phyloP scores from a whole-genome alignment of 257 asterid genomes.

The Fraxinus excelsior region DNA sequence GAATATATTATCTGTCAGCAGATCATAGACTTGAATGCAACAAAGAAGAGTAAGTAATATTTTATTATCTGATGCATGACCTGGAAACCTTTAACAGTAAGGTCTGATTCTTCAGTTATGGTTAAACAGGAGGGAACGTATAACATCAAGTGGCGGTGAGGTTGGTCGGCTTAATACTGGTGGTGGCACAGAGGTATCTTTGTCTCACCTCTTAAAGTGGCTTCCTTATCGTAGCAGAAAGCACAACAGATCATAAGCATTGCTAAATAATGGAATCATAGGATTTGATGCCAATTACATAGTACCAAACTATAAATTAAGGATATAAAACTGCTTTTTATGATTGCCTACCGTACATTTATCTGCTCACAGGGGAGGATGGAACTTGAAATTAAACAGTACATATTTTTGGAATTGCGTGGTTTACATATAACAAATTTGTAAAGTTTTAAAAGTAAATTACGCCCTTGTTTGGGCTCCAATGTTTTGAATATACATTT shows the following conservation, averaged over 20 bases:
- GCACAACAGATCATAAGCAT: background rate
- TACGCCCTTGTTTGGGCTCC: too few relatives aligned
- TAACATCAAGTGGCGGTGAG: conserved; percentile 92
- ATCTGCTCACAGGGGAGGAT: background rate
- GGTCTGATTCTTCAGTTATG: conserved; percentile 26
- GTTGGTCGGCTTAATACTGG: conserved; percentile 98
- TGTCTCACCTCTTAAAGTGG: conserved; percentile 8
- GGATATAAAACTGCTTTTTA: background rate
- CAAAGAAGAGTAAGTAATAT: conserved; percentile 84
- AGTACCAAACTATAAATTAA: background rate
- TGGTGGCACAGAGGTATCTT: conserved; percentile 91
- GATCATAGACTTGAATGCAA: conserved; percentile 96
- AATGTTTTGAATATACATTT: too few relatives aligned
- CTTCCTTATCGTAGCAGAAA: background rate
- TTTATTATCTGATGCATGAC: conserved; percentile 10
- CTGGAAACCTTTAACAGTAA: conserved; percentile 2
- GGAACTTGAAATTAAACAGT: background rate
- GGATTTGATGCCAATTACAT: background rate
- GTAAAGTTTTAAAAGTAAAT: background rate
- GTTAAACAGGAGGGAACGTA: conserved; percentile 83
- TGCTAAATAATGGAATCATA: background rate
- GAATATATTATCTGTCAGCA: conserved; percentile 79
- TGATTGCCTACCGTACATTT: background rate
- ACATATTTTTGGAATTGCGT: background rate
- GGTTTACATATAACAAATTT: background rate